These are phyloP conservation scores for Daldinia vernicosa DNA, from an alignment of 495 filamentous ascomycete species.

Conservation along the genomic window DNA sequence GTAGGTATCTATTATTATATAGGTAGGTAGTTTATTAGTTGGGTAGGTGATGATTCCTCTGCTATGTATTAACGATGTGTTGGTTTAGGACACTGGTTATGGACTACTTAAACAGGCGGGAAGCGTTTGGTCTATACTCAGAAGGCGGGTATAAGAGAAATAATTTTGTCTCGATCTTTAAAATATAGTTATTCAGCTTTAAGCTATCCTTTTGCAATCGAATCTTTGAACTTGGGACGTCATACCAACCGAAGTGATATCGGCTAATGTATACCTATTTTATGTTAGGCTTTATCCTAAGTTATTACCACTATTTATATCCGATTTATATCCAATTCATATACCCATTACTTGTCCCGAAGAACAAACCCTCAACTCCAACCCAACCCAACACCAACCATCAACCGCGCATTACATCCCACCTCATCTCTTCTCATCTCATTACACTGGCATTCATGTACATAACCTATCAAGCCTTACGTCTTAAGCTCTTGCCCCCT, in stretches of 20 bases:
- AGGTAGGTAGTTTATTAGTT: too few relatives aligned
- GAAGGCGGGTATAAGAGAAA: too few relatives aligned
- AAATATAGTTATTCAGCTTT: too few relatives aligned
- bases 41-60: too few relatives aligned
- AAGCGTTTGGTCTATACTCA: too few relatives aligned
- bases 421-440: conserved; percentile 11
- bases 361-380: not conserved
- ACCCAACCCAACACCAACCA: conserved; percentile 13
- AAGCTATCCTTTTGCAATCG: not conserved
- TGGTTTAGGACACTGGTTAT: too few relatives aligned
- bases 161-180: too few relatives aligned
- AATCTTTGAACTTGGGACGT: not conserved
- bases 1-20: not conserved
- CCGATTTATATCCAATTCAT: not conserved
- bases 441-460: conserved; percentile 12
- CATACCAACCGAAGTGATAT: not conserved
- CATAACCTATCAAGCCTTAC: conserved; percentile 23
- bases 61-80: too few relatives aligned
- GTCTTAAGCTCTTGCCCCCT: conserved; percentile 37
- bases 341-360: conserved; percentile 1
- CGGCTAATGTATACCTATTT: not conserved
- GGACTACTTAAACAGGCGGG: too few relatives aligned
- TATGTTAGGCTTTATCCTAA: not conserved
- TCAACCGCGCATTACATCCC: conserved; percentile 8
- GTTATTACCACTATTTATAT: not conserved